Conservation (phyloP, 768 basidiomycete species). For the Termitomyces sp. region DNA sequence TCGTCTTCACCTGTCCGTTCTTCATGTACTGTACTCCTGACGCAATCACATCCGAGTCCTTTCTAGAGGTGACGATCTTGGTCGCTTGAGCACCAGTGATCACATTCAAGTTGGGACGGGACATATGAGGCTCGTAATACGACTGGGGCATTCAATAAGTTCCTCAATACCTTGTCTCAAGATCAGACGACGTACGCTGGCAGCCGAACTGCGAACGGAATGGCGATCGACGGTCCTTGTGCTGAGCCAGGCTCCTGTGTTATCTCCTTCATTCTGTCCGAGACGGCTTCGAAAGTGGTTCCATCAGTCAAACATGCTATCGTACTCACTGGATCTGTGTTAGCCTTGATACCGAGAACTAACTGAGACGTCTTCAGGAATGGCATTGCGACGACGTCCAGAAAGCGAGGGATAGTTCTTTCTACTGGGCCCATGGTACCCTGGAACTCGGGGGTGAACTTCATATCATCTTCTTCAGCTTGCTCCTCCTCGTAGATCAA, state of each 20-base stretch:
- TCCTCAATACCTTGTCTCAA: no score
- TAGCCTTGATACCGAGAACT: not conserved
- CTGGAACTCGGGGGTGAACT: not conserved
- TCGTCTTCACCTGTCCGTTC: not conserved
- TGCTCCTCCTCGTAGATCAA: not conserved
- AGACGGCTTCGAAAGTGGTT: not conserved
- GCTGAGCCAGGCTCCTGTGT: not conserved
- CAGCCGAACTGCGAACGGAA: not conserved
- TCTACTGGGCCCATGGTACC: not conserved
- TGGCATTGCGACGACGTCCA: not conserved
- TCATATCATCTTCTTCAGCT: not conserved
- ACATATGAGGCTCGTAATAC: constrained; percentile 6
- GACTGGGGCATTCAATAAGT: not conserved
- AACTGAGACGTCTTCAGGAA: not conserved
- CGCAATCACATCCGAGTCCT: not conserved
- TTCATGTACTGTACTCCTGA: constrained; percentile 1
- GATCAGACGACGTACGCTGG: not conserved
- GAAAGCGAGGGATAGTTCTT: not conserved
- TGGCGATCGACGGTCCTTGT: not conserved
- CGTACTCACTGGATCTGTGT: not conserved
- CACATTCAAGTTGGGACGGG: constrained; percentile 1
- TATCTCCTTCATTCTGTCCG: constrained; percentile 1
- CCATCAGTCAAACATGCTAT: not conserved
- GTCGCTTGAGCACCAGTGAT: constrained; percentile 8
- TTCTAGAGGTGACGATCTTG: not conserved